phyloP scores from a whole-genome alignment of 2,329 filamentous ascomycete species.

The Fusarium napiforme region DNA sequence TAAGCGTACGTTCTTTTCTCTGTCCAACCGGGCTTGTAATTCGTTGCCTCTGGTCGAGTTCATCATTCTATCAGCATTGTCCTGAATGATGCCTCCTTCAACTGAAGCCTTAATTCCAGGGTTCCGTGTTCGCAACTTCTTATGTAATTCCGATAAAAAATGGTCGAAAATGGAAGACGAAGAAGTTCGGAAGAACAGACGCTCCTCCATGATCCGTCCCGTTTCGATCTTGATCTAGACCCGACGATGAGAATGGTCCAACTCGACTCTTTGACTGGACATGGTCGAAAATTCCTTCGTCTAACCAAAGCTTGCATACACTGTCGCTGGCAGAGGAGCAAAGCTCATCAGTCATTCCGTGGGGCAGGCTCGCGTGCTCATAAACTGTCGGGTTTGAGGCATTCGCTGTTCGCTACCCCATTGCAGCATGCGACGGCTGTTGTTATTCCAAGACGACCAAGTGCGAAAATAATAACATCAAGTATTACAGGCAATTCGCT shows the following conservation, averaged over 20 bases:
- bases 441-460: neutral
- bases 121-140: rapidly evolving
- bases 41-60: neutral
- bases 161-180: rapidly evolving
- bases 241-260: neutral
- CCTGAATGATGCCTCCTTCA: neutral
- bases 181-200: neutral
- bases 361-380: neutral
- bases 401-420: neutral
- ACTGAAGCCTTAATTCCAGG: neutral
- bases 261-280: neutral
- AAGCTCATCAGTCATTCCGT: neutral
- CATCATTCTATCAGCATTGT: neutral
- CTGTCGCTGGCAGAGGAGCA: neutral
- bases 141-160: neutral
- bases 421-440: neutral
- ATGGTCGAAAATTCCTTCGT: neutral
- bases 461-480: neutral
- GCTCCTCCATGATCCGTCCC: neutral
- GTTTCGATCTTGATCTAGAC: neutral
- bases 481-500: no score
- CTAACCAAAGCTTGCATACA: neutral
- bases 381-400: neutral
- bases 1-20: neutral
- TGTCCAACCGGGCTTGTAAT: neutral